Base-by-base conservation (phyloP, 140 eudicot species). In the Cichorium intybus region DNA sequence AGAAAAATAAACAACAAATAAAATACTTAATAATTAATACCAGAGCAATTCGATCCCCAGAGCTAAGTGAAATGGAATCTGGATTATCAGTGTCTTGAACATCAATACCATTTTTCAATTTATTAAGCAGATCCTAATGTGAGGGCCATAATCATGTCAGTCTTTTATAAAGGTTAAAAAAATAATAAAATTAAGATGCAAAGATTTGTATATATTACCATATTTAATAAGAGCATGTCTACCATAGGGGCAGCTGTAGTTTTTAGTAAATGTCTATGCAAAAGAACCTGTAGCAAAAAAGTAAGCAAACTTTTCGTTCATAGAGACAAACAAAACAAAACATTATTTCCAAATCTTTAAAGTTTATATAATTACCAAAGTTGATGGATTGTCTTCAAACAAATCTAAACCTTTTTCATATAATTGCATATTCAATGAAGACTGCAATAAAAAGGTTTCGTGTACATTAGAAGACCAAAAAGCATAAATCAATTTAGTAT, bases 371-470 rank as follows among this genome's bases (percentile, higher is more conserved):
- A 80, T 74, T 80, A 93, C 99, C 23, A 81, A 81, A 56, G 94
- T 86, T 76, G 97, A 66, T 52, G 74, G 97, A 62, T 84, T 95
- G 74, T 86, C 94, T 60, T 93, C 99, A 78, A 93, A 89, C 82
- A 93, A 75, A 70, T 93, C 95, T 34, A 93, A 67, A 43, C 97
- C 87, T 78, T 89, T 93, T 45, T 93, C 97, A 56, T 86, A 93
- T 47, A 93, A 80, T 79, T 93, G 99, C 69, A 89, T 71, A 69
- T 82, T 88, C 67, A 88, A 68, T 71, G 75, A 77, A 60, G 87
- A 78, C 99, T 93, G 86, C 62, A 75, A 74, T 34, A 54, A 73
- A 78, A 37, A 63, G 10, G 59, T 57, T 26, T 4, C 10, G 31
- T n/a, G 20, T 16, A 10, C 68, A 58, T 73, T 53, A 74, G 65